phyloP scores from a whole-genome alignment of 345 rosid genomes.

The Salix suchowensis region DNA sequence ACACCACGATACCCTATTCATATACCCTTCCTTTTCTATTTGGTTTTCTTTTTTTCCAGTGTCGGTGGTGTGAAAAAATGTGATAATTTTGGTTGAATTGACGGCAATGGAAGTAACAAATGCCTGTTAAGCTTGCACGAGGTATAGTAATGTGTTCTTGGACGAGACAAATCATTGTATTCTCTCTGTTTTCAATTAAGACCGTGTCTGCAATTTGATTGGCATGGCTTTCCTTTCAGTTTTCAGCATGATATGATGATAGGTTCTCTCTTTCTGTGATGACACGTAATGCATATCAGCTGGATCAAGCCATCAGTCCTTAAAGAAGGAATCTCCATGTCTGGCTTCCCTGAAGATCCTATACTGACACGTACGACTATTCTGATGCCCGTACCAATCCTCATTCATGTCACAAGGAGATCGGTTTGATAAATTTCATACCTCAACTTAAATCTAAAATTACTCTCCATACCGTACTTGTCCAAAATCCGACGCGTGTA shows the following conservation, averaged over 20 bases:
- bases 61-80: conserved; percentile 11
- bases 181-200: neutral
- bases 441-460: too few relatives aligned
- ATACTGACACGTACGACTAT: neutral
- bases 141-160: neutral
- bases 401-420: neutral
- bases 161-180: neutral
- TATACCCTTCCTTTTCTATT: conserved; percentile 1
- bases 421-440: neutral
- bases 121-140: neutral
- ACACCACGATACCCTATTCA: conserved; percentile 15
- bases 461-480: too few relatives aligned
- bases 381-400: neutral
- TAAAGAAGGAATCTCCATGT: neutral
- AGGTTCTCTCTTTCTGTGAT: neutral
- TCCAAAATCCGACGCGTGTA: too few relatives aligned
- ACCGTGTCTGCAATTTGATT: neutral
- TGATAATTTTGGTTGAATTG: conserved; percentile 19
- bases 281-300: neutral
- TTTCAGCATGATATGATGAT: neutral
- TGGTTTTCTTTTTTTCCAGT: neutral
- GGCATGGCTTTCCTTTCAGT: neutral
- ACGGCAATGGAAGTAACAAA: conserved; percentile 13
- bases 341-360: neutral
- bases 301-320: neutral